These are phyloP conservation scores for Torulaspora microellipsoides DNA, from an alignment of 805 yeast species.

Conservation along the genomic window DNA sequence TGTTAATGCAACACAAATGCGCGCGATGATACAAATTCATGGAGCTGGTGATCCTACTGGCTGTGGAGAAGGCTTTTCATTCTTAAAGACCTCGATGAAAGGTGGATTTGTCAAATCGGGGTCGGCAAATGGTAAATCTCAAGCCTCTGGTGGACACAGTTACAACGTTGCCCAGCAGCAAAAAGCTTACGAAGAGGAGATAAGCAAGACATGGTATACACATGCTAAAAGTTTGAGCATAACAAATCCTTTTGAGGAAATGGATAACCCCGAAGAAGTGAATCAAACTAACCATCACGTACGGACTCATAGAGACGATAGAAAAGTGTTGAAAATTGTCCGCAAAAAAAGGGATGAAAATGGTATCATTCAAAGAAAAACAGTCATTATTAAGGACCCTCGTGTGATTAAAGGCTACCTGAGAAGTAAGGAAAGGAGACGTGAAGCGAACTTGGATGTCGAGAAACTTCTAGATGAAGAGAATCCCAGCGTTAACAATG, in stretches of 20 bases:
- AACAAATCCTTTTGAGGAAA: constrained; percentile 36
- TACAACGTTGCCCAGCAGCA: constrained; percentile 84
- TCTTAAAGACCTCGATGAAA: constrained; percentile 88
- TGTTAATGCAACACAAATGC: constrained; percentile 89
- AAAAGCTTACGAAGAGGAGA: constrained; percentile 86
- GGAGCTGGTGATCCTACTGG: constrained; percentile 96
- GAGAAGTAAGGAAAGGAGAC: constrained; percentile 55
- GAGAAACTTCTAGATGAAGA: constrained; percentile 33
- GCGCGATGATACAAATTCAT: constrained; percentile 91
- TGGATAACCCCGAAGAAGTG: constrained; percentile 35
- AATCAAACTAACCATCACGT: constrained; percentile 34
- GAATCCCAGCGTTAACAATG: constrained; percentile 48
- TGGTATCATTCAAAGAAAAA: constrained; percentile 77
- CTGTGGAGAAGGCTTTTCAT: constrained; percentile 82
- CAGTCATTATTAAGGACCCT: constrained; percentile 78
- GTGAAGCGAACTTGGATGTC: constrained; percentile 67
- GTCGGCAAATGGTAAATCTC: constrained; percentile 35
- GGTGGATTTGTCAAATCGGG: constrained; percentile 66
- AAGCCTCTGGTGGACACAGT: constrained; percentile 57
- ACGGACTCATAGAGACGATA: constrained; percentile 26
- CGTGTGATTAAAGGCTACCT: constrained; percentile 82
- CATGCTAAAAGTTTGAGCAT: constrained; percentile 61
- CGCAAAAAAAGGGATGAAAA: constrained; percentile 79
- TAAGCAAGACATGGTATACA: constrained; percentile 81
- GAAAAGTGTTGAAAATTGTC: constrained; percentile 57